These are phyloP conservation scores for Dendrobium catenatum DNA, from an alignment of 106 monocot species.

Conservation along the genomic window DNA sequence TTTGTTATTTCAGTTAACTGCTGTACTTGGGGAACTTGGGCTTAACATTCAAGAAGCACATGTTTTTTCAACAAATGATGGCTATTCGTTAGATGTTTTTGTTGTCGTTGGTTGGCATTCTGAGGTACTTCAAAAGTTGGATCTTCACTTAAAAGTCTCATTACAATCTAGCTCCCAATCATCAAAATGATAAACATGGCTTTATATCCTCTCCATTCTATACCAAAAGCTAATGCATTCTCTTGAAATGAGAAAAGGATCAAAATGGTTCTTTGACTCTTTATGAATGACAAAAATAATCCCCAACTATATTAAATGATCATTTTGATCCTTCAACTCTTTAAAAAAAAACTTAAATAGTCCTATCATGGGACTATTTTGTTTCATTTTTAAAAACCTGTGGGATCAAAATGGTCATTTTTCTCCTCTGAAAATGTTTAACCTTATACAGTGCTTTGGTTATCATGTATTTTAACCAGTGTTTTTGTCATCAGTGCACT, in stretches of 20 bases:
- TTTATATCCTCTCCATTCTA: background rate
- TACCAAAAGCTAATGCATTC: background rate
- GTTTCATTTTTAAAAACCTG: too few species aligned
- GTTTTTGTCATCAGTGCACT: background rate
- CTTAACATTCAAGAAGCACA: conserved; percentile 79
- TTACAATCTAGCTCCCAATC: background rate
- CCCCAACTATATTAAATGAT: too few species aligned
- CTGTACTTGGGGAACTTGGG: conserved; percentile 49
- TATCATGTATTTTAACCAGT: background rate
- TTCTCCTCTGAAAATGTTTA: background rate
- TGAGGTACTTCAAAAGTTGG: conserved; percentile 26
- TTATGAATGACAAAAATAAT: too few species aligned
- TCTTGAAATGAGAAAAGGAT: background rate
- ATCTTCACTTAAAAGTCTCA: background rate
- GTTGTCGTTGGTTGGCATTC: conserved; percentile 65
- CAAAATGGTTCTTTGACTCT: too few species aligned
- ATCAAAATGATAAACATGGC: background rate
- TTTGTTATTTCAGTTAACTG: conserved; percentile 30
- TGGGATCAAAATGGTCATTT: too few species aligned
- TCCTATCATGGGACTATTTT: too few species aligned
- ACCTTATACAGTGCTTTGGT: background rate
- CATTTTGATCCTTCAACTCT: too few species aligned
- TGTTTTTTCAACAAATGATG: conserved; percentile 61
- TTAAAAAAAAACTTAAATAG: too few species aligned
- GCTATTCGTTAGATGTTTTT: conserved; percentile 62